A percentile compares a stretch with the other conserved stretches of the same genome.
phyloP scores from a whole-genome alignment of 306 rosid genomes.

The Luffa acutangula region DNA sequence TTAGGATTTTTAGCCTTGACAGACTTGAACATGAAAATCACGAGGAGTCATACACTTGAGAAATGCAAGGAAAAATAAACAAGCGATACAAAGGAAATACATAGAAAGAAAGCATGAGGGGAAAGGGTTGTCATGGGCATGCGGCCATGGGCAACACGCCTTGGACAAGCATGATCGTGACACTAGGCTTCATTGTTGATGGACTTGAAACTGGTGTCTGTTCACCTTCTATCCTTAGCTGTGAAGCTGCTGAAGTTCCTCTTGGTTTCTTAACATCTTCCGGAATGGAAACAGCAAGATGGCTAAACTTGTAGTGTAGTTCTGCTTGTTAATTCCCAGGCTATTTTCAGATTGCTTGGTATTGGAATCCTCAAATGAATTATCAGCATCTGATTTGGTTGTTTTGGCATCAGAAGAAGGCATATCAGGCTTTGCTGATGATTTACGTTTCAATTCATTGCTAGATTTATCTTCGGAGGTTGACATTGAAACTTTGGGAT shows the following conservation, averaged over 20 bases:
- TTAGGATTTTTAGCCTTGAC: no score
- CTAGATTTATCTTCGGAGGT: conserved; percentile 25
- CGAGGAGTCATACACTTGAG: no score
- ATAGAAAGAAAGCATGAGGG: no score
- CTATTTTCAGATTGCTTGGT: conserved; percentile 28
- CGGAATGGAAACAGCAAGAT: conserved; percentile 20
- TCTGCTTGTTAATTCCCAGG: conserved; percentile 23
- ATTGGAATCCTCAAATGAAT: conserved; percentile 12
- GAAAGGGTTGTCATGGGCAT: no score
- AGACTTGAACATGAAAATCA: no score
- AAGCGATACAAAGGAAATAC: no score
- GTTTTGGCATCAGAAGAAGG: conserved; percentile 22
- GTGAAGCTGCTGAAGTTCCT: conserved; percentile 22
- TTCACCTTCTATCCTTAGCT: conserved; percentile 43
- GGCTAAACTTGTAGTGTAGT: conserved; percentile 17
- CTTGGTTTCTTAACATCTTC: conserved; percentile 33
- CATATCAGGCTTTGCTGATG: conserved; percentile 25
- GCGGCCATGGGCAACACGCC: no score
- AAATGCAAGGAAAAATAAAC: no score
- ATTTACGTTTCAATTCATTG: conserved; percentile 27
- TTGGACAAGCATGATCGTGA: no score
- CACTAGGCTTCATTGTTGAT: conserved; percentile 30
- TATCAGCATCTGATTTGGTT: conserved; percentile 11
- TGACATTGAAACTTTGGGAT: conserved; percentile 21
- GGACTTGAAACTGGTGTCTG: conserved; percentile 30